Conservation (phyloP, 768 basidiomycete species). For the Trametes cinnabarina region DNA sequence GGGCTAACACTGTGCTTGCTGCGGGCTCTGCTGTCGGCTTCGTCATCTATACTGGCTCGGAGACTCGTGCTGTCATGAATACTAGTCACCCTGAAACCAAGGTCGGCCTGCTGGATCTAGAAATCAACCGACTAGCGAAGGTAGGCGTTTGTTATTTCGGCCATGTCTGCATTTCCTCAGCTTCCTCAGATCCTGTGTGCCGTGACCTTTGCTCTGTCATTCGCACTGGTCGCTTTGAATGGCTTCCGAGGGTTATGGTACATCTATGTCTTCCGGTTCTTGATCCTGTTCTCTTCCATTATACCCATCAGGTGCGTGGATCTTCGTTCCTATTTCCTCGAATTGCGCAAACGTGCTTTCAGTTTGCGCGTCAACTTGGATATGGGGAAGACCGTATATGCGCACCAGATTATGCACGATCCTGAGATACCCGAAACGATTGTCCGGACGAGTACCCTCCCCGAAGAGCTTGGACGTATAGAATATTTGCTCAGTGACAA, state of each 20-base stretch:
- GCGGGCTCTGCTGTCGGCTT: constrained; percentile 92
- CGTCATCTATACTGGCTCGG: constrained; percentile 90
- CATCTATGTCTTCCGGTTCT: constrained; percentile 92
- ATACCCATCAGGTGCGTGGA: constrained; percentile 90
- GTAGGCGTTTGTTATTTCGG: constrained; percentile 38
- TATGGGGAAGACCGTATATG: constrained; percentile 99
- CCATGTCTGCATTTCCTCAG: neutral
- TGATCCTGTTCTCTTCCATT: constrained; percentile 97
- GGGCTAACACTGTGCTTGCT: constrained; percentile 97
- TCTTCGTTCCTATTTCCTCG: neutral
- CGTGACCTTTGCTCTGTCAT: constrained; percentile 88
- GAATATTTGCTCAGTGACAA: constrained; percentile 97
- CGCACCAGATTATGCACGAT: constrained; percentile 93
- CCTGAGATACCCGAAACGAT: constrained; percentile 91
- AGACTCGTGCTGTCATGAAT: constrained; percentile 98
- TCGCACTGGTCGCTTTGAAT: constrained; percentile 91
- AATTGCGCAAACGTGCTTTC: neutral
- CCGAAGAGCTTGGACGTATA: constrained; percentile 93
- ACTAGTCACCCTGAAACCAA: constrained; percentile 97
- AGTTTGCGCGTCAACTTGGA: constrained; percentile 98
- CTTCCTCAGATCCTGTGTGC: constrained; percentile 78
- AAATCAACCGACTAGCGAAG: constrained; percentile 95
- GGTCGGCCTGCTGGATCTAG: constrained; percentile 85
- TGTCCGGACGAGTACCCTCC: constrained; percentile 94
- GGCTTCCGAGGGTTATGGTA: constrained; percentile 96